These are phyloP conservation scores for Herpotrichia juniperi DNA, from an alignment of 2,329 filamentous ascomycete species.

Conservation along the genomic window DNA sequence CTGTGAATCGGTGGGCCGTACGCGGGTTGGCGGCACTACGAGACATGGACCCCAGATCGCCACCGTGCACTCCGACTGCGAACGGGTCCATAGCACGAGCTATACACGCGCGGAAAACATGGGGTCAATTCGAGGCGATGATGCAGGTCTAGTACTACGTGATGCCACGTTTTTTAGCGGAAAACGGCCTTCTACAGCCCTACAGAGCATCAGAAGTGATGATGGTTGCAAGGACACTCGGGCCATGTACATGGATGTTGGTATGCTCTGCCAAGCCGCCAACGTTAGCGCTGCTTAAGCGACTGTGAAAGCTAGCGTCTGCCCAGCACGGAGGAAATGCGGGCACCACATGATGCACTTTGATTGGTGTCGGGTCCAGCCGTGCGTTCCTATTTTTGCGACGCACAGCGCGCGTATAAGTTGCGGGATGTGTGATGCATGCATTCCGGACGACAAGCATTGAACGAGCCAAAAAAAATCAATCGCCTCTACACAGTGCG, in stretches of 20 bases:
- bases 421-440: conserved; percentile 20
- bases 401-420: conserved; percentile 1
- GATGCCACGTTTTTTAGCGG: conserved; percentile 36
- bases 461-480: neutral
- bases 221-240: no score
- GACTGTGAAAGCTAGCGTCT: neutral
- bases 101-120: conserved; percentile 25
- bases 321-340: neutral
- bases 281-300: conserved; percentile 1
- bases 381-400: conserved; percentile 2
- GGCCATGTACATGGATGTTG: conserved; percentile 28
- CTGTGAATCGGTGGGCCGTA: neutral
- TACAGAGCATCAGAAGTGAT: no score
- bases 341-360: conserved; percentile 12
- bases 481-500: no score
- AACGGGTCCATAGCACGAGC: conserved; percentile 22
- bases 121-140: no score
- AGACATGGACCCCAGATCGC: conserved; percentile 5
- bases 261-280: no score
- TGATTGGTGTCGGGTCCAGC: neutral
- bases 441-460: neutral
- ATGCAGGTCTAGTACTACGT: no score
- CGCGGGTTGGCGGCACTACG: conserved; percentile 12
- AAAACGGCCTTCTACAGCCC: conserved; percentile 40
- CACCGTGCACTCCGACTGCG: neutral